Base-by-base conservation (phyloP, 441 rosid species). In the Metrosideros polymorpha region DNA sequence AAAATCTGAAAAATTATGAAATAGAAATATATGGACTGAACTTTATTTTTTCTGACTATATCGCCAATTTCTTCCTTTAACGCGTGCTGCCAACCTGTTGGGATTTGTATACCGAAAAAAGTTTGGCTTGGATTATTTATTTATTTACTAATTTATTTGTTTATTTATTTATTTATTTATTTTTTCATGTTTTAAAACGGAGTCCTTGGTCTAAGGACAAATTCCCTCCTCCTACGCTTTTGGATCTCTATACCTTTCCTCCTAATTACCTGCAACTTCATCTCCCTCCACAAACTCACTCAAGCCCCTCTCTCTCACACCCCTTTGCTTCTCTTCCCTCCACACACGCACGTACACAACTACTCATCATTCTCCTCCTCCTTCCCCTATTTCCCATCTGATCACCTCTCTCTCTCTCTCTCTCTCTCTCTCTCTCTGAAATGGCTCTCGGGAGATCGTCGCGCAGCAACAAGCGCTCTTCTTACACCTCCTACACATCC, bases 181-280 rank as follows among this genome's bases (percentile, higher is more conserved):
- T 35, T 30, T 66, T 32, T 19, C 3, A 19, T 22, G 47, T 66
- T 66, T 10, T 47, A 3, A 66, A 66, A 66, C 79, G n/a, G 47
- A 66, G 79, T 66, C 79, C 79, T 66, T 66, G 79, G 45, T 66
- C 79, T 10, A 66, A 66, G 47, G 79, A 66, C 47, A 66, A 66
- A 66, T 66, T 66, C 79, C 79, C 79, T 35, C 79, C 82, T 87
- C 97, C 98, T 88, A 91, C 91, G 90, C 90, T 47, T 50, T 54
- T 84, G 99, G 98, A 95, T 95, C 98, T 88, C 87, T 91, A 91
- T 84, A 85, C 85, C 89, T 93, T 93, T 92, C 53, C 91, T 88
- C 88, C 89, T 89, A 92, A 86, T 85, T 89, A 91, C 94, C 95
- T 85, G 89, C 85, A 83, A 86, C 90, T 86, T 55, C 83, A 84